These are phyloP conservation scores for Amanita pseudoporphyria DNA, from an alignment of 768 basidiomycete genomes.

Conservation along the genomic window DNA sequence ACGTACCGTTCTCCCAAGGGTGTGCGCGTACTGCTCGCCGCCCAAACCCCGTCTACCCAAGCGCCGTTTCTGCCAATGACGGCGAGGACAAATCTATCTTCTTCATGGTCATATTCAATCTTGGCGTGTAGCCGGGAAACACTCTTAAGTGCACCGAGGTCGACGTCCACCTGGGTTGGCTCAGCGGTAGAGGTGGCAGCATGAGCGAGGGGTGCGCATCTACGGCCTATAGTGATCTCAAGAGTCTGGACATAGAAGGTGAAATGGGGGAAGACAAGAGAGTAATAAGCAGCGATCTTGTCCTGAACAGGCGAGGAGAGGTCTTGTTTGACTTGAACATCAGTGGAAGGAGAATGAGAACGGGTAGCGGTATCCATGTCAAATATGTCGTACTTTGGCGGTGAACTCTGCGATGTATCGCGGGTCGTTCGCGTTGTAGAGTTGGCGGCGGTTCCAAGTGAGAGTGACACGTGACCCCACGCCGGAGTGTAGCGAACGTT, in stretches of 20 bases:
- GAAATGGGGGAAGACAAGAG: conserved; percentile 88
- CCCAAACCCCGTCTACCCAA: conserved; percentile 98
- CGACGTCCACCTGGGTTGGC: conserved; percentile 62
- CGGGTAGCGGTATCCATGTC: conserved; percentile 36
- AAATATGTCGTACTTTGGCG: conserved; percentile 7
- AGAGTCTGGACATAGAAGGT: conserved; percentile 97
- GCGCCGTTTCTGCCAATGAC: conserved; percentile 97
- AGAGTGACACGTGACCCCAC: conserved; percentile 15
- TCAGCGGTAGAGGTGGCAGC: conserved; percentile 47
- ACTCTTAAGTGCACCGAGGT: conserved; percentile 93
- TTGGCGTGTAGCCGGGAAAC: conserved; percentile 95
- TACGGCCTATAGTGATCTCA: conserved; percentile 86
- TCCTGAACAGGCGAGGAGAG: conserved; percentile 38
- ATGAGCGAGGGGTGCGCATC: conserved; percentile 51
- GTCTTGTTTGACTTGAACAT: conserved; percentile 18
- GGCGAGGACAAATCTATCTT: conserved; percentile 79
- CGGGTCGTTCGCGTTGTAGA: conserved; percentile 16
- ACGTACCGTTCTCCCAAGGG: conserved; percentile 72
- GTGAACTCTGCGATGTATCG: conserved; percentile 12
- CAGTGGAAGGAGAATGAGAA: conserved; percentile 26
- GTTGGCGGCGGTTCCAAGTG: conserved; percentile 14
- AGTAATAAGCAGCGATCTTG: conserved; percentile 90
- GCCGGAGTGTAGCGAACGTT: conserved; percentile 3
- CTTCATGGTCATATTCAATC: conserved; percentile 89
- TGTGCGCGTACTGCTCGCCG: conserved; percentile 79